Conservation (phyloP, 2,329 filamentous ascomycete genomes). For the Chaetomium sp. region DNA sequence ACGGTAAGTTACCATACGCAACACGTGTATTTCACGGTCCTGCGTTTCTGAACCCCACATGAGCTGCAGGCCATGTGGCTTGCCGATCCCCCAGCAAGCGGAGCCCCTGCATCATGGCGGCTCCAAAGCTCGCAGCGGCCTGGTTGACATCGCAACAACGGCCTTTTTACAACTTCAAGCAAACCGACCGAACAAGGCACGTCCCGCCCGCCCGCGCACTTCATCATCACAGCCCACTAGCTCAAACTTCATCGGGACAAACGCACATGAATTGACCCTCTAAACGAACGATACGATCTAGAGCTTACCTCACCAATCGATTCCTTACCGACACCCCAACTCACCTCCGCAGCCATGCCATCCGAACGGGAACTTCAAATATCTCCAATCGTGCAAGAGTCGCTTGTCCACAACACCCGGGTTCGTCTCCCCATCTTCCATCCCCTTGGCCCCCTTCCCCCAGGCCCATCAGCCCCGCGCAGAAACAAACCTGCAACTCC, state of each 20-base stretch:
- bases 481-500: slow-evolving; percentile 6
- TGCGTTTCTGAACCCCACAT: slow-evolving; percentile 2
- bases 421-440: slow-evolving; percentile 36
- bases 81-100: slow-evolving; percentile 9
- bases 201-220: too few species aligned
- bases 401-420: slow-evolving; percentile 74
- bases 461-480: neutral
- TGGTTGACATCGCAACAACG: too few species aligned
- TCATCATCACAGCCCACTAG: too few species aligned
- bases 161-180: too few species aligned
- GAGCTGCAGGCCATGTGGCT: slow-evolving; percentile 7
- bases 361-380: slow-evolving; percentile 70
- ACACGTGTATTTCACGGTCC: neutral
- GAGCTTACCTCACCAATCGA: neutral
- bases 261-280: too few species aligned
- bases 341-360: slow-evolving; percentile 41
- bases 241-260: too few species aligned
- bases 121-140: slow-evolving; percentile 1
- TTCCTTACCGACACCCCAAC: neutral
- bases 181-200: too few species aligned
- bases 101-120: slow-evolving; percentile 4
- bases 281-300: neutral
- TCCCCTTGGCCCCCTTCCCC: neutral
- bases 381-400: slow-evolving; percentile 70
- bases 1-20: neutral